Evolutionary conservation across 495 filamentous ascomycete species (phyloP).

Genomic region (Talaromyces wortmannii): DNA sequence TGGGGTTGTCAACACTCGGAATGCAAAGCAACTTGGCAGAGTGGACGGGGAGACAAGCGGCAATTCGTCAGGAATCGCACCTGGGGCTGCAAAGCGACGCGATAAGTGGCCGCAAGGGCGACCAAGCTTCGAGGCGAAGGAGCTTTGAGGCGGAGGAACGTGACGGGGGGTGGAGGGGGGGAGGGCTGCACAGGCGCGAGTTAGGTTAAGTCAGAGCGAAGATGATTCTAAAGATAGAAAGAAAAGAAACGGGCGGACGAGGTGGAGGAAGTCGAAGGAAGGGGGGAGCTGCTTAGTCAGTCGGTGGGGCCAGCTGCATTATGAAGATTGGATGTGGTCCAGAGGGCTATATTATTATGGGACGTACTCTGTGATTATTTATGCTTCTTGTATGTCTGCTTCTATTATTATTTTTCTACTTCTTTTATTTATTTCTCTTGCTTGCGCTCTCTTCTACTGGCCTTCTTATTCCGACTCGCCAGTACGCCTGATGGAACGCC

Average conservation of each 20-base stretch:
- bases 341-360: too few relatives aligned
- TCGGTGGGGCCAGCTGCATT: too few relatives aligned
- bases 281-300: not conserved
- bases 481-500: too few relatives aligned
- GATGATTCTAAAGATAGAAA: slow-evolving; percentile 23
- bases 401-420: too few relatives aligned
- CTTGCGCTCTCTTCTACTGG: too few relatives aligned
- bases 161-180: not conserved
- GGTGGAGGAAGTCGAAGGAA: not conserved
- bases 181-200: not conserved
- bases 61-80: not conserved
- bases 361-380: too few relatives aligned
- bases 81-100: not conserved
- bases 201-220: slow-evolving; percentile 19
- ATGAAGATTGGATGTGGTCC: too few relatives aligned
- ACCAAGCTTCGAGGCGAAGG: not conserved
- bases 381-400: too few relatives aligned
- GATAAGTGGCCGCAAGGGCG: not conserved
- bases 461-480: too few relatives aligned
- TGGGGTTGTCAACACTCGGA: not conserved
- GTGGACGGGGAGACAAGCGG: too few relatives aligned
- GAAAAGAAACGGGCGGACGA: slow-evolving; percentile 6
- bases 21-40: too few relatives aligned
- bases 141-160: not conserved
- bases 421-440: too few relatives aligned